A percentile compares a stretch with the other conserved stretches of the same genome.
These are phyloP conservation scores for Suhomyces xylopsoci DNA, from an alignment of 805 yeast species.

Conservation along the genomic window DNA sequence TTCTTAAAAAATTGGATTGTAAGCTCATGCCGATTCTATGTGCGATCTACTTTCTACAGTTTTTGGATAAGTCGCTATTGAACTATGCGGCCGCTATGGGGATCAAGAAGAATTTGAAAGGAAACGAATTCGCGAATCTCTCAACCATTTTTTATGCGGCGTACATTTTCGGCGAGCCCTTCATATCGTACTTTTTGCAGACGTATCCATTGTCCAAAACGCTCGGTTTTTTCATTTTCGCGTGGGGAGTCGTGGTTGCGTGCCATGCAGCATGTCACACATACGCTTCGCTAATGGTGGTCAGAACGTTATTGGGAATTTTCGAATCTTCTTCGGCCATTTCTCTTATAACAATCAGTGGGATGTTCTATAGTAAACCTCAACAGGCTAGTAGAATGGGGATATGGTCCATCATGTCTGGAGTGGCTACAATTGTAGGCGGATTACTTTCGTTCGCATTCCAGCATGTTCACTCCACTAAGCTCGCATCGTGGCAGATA, in stretches of 20 bases:
- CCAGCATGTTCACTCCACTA: constrained; percentile 42
- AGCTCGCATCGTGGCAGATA: constrained; percentile 58
- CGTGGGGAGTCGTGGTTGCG: constrained; percentile 54
- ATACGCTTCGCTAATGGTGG: constrained; percentile 54
- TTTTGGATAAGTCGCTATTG: constrained; percentile 55
- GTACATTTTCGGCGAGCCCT: constrained; percentile 53
- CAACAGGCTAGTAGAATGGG: constrained; percentile 55
- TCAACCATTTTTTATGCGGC: constrained; percentile 54
- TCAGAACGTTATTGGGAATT: constrained; percentile 50
- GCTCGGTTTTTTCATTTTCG: constrained; percentile 42
- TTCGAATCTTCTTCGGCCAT: constrained; percentile 57
- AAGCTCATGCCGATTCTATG: constrained; percentile 50
- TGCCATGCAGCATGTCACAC: constrained; percentile 49
- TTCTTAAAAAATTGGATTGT: constrained; percentile 42
- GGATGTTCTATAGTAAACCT: constrained; percentile 58
- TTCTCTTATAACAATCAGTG: constrained; percentile 53
- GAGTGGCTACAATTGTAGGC: constrained; percentile 52
- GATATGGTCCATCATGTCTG: constrained; percentile 57
- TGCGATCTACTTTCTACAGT: constrained; percentile 53
- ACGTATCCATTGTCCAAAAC: constrained; percentile 53
- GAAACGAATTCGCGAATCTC: constrained; percentile 48
- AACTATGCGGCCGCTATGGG: constrained; percentile 69
- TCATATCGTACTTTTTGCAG: constrained; percentile 42
- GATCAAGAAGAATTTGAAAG: constrained; percentile 46
- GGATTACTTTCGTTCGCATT: constrained; percentile 46